phyloP scores from a whole-genome alignment of 2,329 filamentous ascomycete genomes.

The Fusarium phyllophilum region DNA sequence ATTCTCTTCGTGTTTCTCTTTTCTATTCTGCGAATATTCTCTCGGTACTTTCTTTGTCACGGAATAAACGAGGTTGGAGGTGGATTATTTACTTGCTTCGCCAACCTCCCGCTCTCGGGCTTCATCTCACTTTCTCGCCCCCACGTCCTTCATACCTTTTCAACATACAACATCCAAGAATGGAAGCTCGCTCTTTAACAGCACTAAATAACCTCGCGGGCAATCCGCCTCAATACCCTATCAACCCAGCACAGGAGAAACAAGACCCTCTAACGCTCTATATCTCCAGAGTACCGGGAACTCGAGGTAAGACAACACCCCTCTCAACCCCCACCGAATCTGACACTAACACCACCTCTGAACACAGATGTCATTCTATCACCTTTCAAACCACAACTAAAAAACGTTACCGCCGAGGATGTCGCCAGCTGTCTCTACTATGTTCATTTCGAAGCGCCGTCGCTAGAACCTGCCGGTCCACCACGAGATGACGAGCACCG shows the following conservation, averaged over 20 bases:
- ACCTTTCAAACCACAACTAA: slow-evolving; percentile 86
- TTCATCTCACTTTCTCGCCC: slow-evolving; percentile 11
- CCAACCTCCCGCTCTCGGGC: slow-evolving; percentile 17
- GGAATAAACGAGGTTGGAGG: slow-evolving; percentile 12
- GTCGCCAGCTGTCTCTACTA: slow-evolving; percentile 91
- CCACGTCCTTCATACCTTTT: slow-evolving; percentile 7
- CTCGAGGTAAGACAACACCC: slow-evolving; percentile 70
- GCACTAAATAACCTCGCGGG: slow-evolving; percentile 82
- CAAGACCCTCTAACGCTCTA: slow-evolving; percentile 84
- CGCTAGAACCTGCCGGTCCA: slow-evolving; percentile 59
- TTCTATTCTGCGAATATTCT: neutral
- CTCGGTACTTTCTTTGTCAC: neutral
- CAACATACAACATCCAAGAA: slow-evolving; percentile 44
- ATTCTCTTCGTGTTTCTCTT: neutral
- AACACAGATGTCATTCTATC: slow-evolving; percentile 88
- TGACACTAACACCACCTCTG: slow-evolving; percentile 30
- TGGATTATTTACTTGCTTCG: slow-evolving; percentile 11
- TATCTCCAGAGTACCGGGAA: slow-evolving; percentile 92
- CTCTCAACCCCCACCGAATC: slow-evolving; percentile 6
- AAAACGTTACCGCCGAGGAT: slow-evolving; percentile 88
- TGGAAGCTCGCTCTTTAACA: slow-evolving; percentile 87
- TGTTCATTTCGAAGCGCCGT: slow-evolving; percentile 73
- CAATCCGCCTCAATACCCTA: slow-evolving; percentile 87
- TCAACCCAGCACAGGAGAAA: slow-evolving; percentile 75
- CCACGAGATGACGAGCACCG: slow-evolving; percentile 47